These are phyloP conservation scores for Delonix regia DNA, from an alignment of 306 rosid genomes.

Conservation along the genomic window DNA sequence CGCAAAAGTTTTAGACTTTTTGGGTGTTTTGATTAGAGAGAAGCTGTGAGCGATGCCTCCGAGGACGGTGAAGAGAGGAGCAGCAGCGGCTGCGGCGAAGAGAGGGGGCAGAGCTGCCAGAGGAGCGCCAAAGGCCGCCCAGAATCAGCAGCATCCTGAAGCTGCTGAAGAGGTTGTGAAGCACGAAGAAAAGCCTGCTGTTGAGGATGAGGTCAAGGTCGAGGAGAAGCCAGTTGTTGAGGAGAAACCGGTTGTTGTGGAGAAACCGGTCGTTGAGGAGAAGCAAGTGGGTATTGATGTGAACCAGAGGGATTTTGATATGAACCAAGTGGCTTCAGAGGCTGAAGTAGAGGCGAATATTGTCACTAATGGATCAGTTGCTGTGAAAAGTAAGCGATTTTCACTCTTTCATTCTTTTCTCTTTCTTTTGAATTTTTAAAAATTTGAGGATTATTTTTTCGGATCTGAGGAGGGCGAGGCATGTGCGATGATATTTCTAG, in stretches of 20 bases:
- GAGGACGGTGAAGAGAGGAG: constrained; percentile 81
- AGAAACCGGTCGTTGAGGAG: constrained; percentile 32
- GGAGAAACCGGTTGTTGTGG: constrained; percentile 40
- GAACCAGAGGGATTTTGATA: constrained; percentile 30
- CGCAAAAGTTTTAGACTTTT: neutral
- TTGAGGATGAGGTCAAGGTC: constrained; percentile 48
- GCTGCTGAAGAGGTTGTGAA: constrained; percentile 36
- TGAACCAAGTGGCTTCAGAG: constrained; percentile 32
- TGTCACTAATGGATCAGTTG: constrained; percentile 42
- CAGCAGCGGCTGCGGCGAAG: constrained; percentile 56
- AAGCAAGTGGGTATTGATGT: constrained; percentile 32
- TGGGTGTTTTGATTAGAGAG: neutral
- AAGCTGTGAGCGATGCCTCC: constrained; percentile 71
- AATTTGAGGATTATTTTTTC: neutral
- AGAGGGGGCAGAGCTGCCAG: constrained; percentile 62
- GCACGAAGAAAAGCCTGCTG: constrained; percentile 40
- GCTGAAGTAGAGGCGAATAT: constrained; percentile 29
- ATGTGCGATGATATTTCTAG: constrained; percentile 15
- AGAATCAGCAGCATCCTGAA: constrained; percentile 52
- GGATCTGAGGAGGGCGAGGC: neutral
- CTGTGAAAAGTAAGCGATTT: constrained; percentile 65
- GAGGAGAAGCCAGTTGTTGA: constrained; percentile 48
- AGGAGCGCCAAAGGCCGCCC: constrained; percentile 60
- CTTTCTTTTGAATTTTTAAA: neutral
- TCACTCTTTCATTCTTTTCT: neutral